Base-by-base conservation (phyloP, 78 protist species). In the Diacronema lutheri region DNA sequence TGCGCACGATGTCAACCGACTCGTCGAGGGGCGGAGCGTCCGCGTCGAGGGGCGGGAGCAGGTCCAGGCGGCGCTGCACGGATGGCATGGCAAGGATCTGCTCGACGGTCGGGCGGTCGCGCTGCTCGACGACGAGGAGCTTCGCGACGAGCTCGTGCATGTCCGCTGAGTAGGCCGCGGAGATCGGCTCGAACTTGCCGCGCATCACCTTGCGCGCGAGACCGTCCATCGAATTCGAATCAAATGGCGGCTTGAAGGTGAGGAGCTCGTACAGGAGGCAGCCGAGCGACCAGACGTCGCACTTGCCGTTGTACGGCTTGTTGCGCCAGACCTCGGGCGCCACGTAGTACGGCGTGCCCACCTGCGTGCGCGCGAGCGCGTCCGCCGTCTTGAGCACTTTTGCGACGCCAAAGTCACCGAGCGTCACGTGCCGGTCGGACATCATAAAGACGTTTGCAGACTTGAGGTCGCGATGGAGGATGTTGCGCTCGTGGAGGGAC, bases 391-490 rank as follows among this genome's bases (percentile, higher is more conserved):
- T 78, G 33, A 69, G 77, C 55, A 69, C 77, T 56, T 69, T 69
- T 14, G 77, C 71, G 16, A 85, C 79, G 31, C 88, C 88, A 33
- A 85, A 50, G 56, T 85, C 88, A 56, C 88, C 66, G 7, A 85
- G 81, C 72, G 72, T 85, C 23, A 85, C 11, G 55, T 10, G 33
- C 14, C 0, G n/a, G 14, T 44, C 12, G 16, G 80, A n/a, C 20
- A 33, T 38, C 64, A 91, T 14, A 50, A 91, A 87, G n/a, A 91
- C 72, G 84, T 91, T 91, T 26, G 62, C 44, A 0, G 88, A 38
- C 87, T 91, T 91, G 82, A 91, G 66, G 71, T 91, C 93, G 21
- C 93, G 71, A 56, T 91, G 93, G 26, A 91, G 69, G 37, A 91
- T 64, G 21, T 78, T 25, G n/a, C 23, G 26, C 6, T 37, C 83